These are phyloP conservation scores for Vanrija humicola DNA, from an alignment of 1,284 basidiomycete genomes.

Conservation along the genomic window DNA sequence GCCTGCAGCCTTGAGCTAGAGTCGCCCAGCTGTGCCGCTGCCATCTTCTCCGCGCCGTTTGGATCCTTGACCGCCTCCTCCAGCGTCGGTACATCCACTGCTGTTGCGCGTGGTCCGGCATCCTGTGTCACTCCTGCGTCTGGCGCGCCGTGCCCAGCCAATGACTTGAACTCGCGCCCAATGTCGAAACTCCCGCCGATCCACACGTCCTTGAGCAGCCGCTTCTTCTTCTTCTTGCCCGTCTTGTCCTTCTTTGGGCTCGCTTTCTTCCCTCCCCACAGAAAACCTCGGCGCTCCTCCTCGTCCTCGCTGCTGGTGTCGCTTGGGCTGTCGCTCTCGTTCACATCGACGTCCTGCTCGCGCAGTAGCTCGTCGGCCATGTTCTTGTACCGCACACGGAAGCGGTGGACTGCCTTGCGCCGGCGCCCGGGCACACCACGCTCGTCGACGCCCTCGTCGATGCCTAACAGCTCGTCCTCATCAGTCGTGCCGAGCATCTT, in stretches of 20 bases:
- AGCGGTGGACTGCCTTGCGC: slow-evolving; percentile 12
- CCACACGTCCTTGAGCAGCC: slow-evolving; percentile 20
- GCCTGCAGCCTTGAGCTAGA: too few species aligned
- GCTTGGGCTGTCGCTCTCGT: slow-evolving; percentile 3
- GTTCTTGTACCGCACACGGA: slow-evolving; percentile 17
- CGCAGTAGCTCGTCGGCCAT: slow-evolving; percentile 5
- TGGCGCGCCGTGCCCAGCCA: background rate
- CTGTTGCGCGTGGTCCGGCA: background rate
- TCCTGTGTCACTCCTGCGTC: background rate
- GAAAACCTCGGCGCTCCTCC: background rate
- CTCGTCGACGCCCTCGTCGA: slow-evolving; percentile 1
- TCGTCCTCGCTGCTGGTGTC: slow-evolving; percentile 1
- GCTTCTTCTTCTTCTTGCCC: slow-evolving; percentile 20
- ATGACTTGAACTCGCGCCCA: slow-evolving; percentile 35
- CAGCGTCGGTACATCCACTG: too few species aligned
- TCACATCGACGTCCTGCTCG: slow-evolving; percentile 10
- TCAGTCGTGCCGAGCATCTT: background rate
- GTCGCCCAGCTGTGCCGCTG: too few species aligned
- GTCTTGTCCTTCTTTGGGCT: slow-evolving; percentile 5
- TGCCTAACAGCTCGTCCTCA: background rate
- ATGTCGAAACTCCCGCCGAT: slow-evolving; percentile 45
- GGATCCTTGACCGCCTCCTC: background rate
- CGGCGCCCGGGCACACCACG: background rate
- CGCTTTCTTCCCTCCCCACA: background rate
- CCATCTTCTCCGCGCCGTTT: background rate